Evolutionary conservation across 31 red algal species (phyloP), one percentile per base, ranked within the genome.

Genomic region (Bonnemaisonia californica): DNA sequence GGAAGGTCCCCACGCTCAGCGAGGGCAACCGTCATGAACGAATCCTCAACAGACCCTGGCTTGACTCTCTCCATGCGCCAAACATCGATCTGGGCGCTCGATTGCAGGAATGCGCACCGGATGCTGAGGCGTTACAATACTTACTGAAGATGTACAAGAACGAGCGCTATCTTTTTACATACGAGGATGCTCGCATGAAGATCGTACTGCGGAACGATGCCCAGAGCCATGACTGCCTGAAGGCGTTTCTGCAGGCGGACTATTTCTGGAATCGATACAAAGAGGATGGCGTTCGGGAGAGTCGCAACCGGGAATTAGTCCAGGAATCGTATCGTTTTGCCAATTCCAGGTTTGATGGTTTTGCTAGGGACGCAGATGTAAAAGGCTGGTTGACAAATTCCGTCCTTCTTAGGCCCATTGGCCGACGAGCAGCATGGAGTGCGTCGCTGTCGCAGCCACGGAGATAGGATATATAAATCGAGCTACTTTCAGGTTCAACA

Each of bases 241-340:
- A 98, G 54, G 95, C 95, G 3, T 98, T 93, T 75, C 84, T 94
- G 62, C 95, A 98, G 56, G 90, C 95, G 26, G 86, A 88, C 68
- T 89, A 80, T 31, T 95, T 95, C 88, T 95, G 93, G 93, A 82
- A 87, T 59, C 88, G 71, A 32, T 95, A 95, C 79, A 91, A 74
- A 41, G 48, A 79, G 51, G 60, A 59, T 12, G 93, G 93, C 26
- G 58, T 77, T 33, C 73, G 87, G 34, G 82, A 87, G 30, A 70
- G 74, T 47, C 86, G 87, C 3, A 91, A 95, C 69, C 86, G 93
- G 21, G 74, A 69, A 13, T 77, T 95, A 56, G 59, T 95, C 4
- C 87, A 95, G 69, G 87, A 95, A 29, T 86, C 87, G 38, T 86
- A 95, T 62, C 56, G 57, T 31, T 86, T 87, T 75, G 85, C 87